Base-by-base conservation (phyloP, 345 rosid species). In the Pistacia integerrima region DNA sequence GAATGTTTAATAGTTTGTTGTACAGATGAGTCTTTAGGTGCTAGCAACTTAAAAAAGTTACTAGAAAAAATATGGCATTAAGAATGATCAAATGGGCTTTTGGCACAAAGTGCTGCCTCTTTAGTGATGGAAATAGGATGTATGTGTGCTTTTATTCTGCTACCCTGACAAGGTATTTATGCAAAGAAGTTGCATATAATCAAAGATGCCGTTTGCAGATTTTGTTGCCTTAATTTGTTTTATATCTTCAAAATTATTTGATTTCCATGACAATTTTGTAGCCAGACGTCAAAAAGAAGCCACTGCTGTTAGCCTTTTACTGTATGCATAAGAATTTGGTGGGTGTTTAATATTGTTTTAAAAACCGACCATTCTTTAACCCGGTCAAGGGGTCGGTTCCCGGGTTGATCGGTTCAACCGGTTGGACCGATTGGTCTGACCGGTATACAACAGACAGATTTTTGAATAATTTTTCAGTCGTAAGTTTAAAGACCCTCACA, bases 1-100 rank as follows among this genome's bases (percentile, higher is more conserved):
- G 33, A 30, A 54, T 71, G 81, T 64, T 58, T 63, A 81, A 35
- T 44, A 58, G 71, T 60, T 51, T 51, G 35, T 72, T 88, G 89
- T 84, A 84, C 83, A 86, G 81, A 48, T 78, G 56, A 72, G 74
- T 74, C 70, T 58, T 49, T 81, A 81, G 85, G 76, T 60, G 49
- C 77, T 70, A 74, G 84, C 68, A 69, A 44, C 54, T 63, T 20
- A 44, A 60, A 64, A 30, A 60, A 49, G 17, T 70, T 56, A 25
- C 16, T 4, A 64, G 72, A 20, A 58, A 64, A 38, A 66, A 67
- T 10, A 67, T 38, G 51, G 70, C 25, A 25, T 70, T 30, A 64
- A 66, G 74, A 9, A 72, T 18, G 17, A 54, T 73, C 30, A 74
- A 64, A 67, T 60, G 60, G 36, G 75, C 51, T 55, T 58, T 69